phyloP scores from a whole-genome alignment of 2,329 filamentous ascomycete genomes.

The Alternaria consortialis region DNA sequence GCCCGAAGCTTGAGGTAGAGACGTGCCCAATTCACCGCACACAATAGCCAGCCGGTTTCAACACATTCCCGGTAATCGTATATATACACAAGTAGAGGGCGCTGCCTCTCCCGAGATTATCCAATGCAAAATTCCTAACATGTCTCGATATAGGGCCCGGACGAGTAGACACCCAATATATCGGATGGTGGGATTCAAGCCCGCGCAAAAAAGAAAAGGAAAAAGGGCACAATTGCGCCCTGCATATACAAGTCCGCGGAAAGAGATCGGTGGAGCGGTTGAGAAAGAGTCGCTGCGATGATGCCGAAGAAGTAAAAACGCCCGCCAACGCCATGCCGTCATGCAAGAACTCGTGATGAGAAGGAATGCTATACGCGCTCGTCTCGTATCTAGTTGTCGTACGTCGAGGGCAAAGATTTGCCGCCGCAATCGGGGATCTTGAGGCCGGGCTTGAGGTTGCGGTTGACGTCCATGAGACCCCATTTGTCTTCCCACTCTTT shows the following conservation, averaged over 20 bases:
- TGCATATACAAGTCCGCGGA: slow-evolving; percentile 18
- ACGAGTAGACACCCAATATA: neutral
- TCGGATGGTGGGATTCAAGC: neutral
- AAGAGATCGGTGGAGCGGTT: slow-evolving; percentile 17
- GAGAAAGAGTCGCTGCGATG: slow-evolving; percentile 9
- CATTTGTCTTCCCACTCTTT: slow-evolving; percentile 94
- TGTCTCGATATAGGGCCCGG: slow-evolving; percentile 2
- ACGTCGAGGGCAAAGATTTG: slow-evolving; percentile 57
- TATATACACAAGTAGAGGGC: slow-evolving; percentile 7
- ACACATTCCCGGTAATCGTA: slow-evolving; percentile 6
- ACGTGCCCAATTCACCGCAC: neutral
- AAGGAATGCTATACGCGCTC: slow-evolving; percentile 15
- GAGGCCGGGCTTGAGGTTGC: slow-evolving; percentile 83
- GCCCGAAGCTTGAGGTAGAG: neutral
- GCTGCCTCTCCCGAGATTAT: slow-evolving; percentile 6
- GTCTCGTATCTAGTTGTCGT: slow-evolving; percentile 6
- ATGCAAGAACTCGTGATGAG: slow-evolving; percentile 27
- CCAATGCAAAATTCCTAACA: slow-evolving; percentile 12
- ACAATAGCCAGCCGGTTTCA: slow-evolving; percentile 1
- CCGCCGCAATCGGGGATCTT: slow-evolving; percentile 88
- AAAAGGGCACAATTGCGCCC: slow-evolving; percentile 17
- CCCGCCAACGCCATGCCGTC: slow-evolving; percentile 37
- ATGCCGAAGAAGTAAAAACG: slow-evolving; percentile 27
- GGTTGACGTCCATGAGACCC: slow-evolving; percentile 86
- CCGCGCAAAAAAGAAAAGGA: neutral